Evolutionary conservation across 257 asterid genomes (phyloP).

Genomic region (Nicotiana paniculata): DNA sequence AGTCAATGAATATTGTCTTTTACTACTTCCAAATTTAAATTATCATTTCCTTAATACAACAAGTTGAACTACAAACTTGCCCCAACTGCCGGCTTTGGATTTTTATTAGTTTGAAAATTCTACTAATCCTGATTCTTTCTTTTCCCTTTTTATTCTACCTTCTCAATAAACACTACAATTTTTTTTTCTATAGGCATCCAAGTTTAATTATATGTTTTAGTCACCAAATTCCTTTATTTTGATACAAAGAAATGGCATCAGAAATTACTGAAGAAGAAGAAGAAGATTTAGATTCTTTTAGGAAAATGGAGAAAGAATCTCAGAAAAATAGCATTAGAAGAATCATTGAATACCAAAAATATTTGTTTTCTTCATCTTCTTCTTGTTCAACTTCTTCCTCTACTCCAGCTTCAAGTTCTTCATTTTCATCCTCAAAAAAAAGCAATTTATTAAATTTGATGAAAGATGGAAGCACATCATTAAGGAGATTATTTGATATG

Average conservation of each 20-base stretch:
- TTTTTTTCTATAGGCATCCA: not conserved
- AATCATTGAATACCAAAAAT: constrained; percentile 53
- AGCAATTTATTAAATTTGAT: constrained; percentile 47
- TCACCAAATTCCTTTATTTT: not conserved
- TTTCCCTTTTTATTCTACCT: not conserved
- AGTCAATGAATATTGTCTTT: not conserved
- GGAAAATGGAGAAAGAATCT: constrained; percentile 25
- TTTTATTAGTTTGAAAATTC: not conserved
- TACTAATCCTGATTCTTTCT: not conserved
- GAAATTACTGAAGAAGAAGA: constrained; percentile 36
- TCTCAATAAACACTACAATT: not conserved
- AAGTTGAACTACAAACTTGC: constrained; percentile 5
- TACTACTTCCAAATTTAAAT: not conserved
- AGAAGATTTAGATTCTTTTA: constrained; percentile 20
- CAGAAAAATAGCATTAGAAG: constrained; percentile 33
- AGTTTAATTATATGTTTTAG: not conserved
- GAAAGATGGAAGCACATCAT: constrained; percentile 64
- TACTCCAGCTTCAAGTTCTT: constrained; percentile 25
- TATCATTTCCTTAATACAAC: not conserved
- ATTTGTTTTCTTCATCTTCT: constrained; percentile 32
- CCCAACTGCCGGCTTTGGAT: constrained; percentile 3
- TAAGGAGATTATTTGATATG: constrained; percentile 61
- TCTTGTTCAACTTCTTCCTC: constrained; percentile 34
- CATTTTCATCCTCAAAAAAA: constrained; percentile 26
- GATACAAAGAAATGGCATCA: constrained; percentile 35